These are phyloP conservation scores for Plenodomus lindquistii DNA, from an alignment of 2,329 filamentous ascomycete genomes.

Conservation along the genomic window DNA sequence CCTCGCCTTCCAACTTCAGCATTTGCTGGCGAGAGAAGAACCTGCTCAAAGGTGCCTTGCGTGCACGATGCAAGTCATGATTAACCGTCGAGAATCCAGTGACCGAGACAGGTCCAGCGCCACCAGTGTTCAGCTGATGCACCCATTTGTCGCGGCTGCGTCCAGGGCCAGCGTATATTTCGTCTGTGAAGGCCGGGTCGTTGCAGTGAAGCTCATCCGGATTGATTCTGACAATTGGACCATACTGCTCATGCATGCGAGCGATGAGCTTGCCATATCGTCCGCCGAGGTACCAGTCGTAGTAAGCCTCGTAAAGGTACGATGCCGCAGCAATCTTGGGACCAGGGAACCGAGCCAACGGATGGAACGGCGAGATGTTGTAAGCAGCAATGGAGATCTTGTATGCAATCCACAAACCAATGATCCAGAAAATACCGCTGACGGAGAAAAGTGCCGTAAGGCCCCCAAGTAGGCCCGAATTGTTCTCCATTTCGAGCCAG, in stretches of 20 bases:
- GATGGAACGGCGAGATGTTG: conserved; percentile 30
- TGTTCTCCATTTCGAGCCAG: conserved; percentile 18
- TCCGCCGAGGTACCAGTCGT: conserved; percentile 32
- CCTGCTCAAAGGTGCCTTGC: conserved; percentile 36
- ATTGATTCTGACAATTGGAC: conserved; percentile 33
- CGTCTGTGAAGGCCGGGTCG: conserved; percentile 38
- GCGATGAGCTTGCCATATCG: conserved; percentile 41
- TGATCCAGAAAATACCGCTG: conserved; percentile 16
- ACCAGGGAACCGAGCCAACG: conserved; percentile 30
- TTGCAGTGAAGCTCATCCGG: conserved; percentile 39
- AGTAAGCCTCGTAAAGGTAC: conserved; percentile 35
- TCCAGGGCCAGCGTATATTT: conserved; percentile 36
- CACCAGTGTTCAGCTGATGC: conserved; percentile 30
- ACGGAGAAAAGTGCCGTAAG: conserved; percentile 15
- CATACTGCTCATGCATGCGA: conserved; percentile 40
- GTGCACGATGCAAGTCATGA: conserved; percentile 39
- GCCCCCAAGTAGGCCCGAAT: conserved; percentile 13
- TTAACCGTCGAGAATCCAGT: conserved; percentile 32
- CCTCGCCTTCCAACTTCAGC: conserved; percentile 28
- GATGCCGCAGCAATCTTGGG: conserved; percentile 35
- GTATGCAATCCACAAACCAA: conserved; percentile 22
- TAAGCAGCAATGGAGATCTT: conserved; percentile 21
- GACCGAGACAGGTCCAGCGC: conserved; percentile 25
- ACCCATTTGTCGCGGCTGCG: conserved; percentile 27
- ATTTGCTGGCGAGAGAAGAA: conserved; percentile 44